These are phyloP conservation scores for Aureobasidium sp. DNA, from an alignment of 2,329 filamentous ascomycete species.

Conservation along the genomic window DNA sequence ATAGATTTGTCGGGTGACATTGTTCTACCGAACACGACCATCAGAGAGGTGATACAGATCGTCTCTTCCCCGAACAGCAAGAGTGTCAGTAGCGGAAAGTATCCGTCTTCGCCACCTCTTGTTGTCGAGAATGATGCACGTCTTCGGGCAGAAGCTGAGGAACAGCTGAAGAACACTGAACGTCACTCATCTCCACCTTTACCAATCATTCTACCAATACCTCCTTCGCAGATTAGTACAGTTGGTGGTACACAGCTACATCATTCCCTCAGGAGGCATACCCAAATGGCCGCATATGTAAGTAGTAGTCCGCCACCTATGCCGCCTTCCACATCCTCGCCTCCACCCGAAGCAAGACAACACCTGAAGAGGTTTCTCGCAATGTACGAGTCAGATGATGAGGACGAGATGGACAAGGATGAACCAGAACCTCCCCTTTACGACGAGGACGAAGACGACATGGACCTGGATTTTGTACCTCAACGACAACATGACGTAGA, in stretches of 20 bases:
- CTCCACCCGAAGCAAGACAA: background rate
- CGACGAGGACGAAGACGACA: background rate
- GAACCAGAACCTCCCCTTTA: background rate
- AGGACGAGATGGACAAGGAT: background rate
- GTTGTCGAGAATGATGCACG: background rate
- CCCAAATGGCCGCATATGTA: background rate
- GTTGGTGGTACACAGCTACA: constrained; percentile 4
- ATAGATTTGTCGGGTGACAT: constrained; percentile 6
- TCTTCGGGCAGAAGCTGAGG: background rate
- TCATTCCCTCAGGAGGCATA: background rate
- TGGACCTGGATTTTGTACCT: background rate
- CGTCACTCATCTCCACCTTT: background rate
- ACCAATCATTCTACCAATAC: background rate
- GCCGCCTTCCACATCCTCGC: background rate
- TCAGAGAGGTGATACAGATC: background rate
- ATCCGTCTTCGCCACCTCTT: constrained; percentile 11
- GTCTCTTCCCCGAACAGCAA: constrained; percentile 6
- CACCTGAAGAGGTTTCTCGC: background rate
- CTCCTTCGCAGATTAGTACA: constrained; percentile 9
- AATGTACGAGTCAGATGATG: background rate
- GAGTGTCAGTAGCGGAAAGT: constrained; percentile 10
- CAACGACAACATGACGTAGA: background rate
- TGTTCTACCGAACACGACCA: background rate
- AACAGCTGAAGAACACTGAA: background rate
- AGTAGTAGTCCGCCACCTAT: constrained; percentile 1